Evolutionary conservation across 2,329 filamentous ascomycete species (phyloP).

Genomic region (Lachnellula arida): DNA sequence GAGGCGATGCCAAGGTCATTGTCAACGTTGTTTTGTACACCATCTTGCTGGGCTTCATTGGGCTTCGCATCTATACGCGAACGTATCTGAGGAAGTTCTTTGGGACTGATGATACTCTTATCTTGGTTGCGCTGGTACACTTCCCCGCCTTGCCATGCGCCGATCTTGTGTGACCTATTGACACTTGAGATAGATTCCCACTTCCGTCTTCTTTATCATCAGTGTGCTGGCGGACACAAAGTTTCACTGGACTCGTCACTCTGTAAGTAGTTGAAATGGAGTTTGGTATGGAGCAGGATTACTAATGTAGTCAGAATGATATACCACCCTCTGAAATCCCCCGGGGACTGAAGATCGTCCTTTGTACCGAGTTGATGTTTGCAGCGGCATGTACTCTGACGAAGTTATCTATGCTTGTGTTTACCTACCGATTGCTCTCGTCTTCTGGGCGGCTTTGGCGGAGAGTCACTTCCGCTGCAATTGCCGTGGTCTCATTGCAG

Average conservation of each 20-base stretch:
- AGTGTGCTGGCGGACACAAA: constrained; percentile 33
- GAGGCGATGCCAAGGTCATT: constrained; percentile 40
- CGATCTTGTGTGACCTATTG: background rate
- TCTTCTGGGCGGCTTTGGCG: constrained; percentile 22
- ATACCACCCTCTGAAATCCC: constrained; percentile 32
- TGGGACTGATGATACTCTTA: constrained; percentile 44
- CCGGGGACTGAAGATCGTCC: constrained; percentile 35
- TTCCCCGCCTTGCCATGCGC: background rate
- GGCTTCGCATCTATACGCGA: constrained; percentile 44
- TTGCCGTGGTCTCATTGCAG: constrained; percentile 19
- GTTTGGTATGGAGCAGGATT: background rate
- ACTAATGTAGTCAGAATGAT: constrained; percentile 32
- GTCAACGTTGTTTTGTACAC: constrained; percentile 37
- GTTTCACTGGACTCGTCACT: constrained; percentile 37
- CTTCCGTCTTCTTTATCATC: constrained; percentile 35
- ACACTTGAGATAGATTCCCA: constrained; percentile 25
- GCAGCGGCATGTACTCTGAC: constrained; percentile 33
- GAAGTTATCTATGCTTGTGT: constrained; percentile 37
- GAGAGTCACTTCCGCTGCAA: constrained; percentile 17
- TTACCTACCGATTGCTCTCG: constrained; percentile 22
- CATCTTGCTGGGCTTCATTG: constrained; percentile 38
- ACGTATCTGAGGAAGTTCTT: constrained; percentile 39
- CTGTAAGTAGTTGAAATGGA: constrained; percentile 6
- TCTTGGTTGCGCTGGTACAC: constrained; percentile 37
- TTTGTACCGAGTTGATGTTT: constrained; percentile 37